A percentile compares a stretch with the other conserved stretches of the same genome.
Evolutionary conservation across 192 early-diverging fungal species (phyloP).

Genomic region (Coemansia biformis): DNA sequence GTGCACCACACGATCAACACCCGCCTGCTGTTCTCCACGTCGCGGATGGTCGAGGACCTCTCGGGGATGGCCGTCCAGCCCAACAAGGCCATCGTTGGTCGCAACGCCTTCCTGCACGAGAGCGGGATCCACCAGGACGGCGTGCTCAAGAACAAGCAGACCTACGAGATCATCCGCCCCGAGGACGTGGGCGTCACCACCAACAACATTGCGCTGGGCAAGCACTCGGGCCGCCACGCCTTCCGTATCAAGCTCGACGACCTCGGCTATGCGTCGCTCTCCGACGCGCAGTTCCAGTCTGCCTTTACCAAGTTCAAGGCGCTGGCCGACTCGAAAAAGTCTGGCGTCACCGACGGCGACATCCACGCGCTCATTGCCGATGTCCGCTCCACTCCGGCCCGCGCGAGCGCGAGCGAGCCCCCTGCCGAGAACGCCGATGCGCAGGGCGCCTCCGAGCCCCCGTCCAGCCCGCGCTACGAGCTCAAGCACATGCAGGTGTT

Average conservation of each 20-base stretch:
- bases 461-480: constrained; percentile 45
- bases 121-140: constrained; percentile 99
- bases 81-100: constrained; percentile 97
- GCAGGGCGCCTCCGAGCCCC: background rate
- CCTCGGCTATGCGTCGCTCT: constrained; percentile 63
- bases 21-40: constrained; percentile 75
- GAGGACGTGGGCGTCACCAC: constrained; percentile 86
- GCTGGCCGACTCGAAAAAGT: constrained; percentile 85
- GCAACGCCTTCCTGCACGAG: constrained; percentile 96
- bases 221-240: constrained; percentile 94
- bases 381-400: constrained; percentile 50
- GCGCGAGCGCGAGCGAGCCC: background rate
- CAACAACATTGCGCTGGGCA: constrained; percentile 83
- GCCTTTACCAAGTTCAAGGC: constrained; percentile 88
- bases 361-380: constrained; percentile 81
- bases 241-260: constrained; percentile 75
- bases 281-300: constrained; percentile 63
- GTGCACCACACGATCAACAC: constrained; percentile 92
- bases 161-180: constrained; percentile 96
- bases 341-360: constrained; percentile 83
- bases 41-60: constrained; percentile 80
- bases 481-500: constrained; percentile 75
- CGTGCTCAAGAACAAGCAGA: constrained; percentile 90
- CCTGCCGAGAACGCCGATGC: background rate
- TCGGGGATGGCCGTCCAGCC: constrained; percentile 95